Percentiles rank a stretch among this genome's conserved stretches.
phyloP scores from a whole-genome alignment of 1,284 basidiomycete genomes.

The Moesziomyces antarcticus region DNA sequence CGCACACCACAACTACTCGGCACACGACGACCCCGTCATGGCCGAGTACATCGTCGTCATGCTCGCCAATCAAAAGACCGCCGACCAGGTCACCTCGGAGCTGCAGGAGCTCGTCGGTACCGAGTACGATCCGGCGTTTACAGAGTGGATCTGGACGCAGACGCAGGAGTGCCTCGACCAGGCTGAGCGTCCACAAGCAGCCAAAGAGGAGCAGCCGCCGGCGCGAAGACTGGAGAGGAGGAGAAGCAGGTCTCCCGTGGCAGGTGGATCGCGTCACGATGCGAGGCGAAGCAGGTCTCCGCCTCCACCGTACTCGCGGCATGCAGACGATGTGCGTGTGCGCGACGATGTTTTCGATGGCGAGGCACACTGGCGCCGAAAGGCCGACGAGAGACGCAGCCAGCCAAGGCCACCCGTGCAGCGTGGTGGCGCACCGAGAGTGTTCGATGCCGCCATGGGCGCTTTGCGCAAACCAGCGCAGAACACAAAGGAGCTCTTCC shows the following conservation, averaged over 20 bases:
- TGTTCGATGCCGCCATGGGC: slow-evolving; percentile 21
- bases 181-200: neutral
- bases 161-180: slow-evolving; percentile 26
- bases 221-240: neutral
- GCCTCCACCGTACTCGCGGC: neutral
- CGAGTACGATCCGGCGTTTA: slow-evolving; percentile 56
- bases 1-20: slow-evolving; percentile 47
- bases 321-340: neutral
- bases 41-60: slow-evolving; percentile 68
- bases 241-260: slow-evolving; percentile 12
- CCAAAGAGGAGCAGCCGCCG: neutral
- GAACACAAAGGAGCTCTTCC: slow-evolving; percentile 20
- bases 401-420: slow-evolving; percentile 20
- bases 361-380: slow-evolving; percentile 23
- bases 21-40: slow-evolving; percentile 58
- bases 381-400: slow-evolving; percentile 22
- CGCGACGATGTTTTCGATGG: slow-evolving; percentile 24
- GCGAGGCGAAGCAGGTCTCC: slow-evolving; percentile 12
- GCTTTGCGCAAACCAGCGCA: slow-evolving; percentile 11
- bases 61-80: slow-evolving; percentile 64
- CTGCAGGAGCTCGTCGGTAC: slow-evolving; percentile 61
- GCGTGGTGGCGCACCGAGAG: slow-evolving; percentile 4
- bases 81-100: slow-evolving; percentile 59
- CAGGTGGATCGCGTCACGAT: slow-evolving; percentile 1
- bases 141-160: slow-evolving; percentile 55